Evolutionary conservation across 208 protist species (phyloP), one percentile per base, ranked within the genome.

Genomic region (Leishmania lainsoni): DNA sequence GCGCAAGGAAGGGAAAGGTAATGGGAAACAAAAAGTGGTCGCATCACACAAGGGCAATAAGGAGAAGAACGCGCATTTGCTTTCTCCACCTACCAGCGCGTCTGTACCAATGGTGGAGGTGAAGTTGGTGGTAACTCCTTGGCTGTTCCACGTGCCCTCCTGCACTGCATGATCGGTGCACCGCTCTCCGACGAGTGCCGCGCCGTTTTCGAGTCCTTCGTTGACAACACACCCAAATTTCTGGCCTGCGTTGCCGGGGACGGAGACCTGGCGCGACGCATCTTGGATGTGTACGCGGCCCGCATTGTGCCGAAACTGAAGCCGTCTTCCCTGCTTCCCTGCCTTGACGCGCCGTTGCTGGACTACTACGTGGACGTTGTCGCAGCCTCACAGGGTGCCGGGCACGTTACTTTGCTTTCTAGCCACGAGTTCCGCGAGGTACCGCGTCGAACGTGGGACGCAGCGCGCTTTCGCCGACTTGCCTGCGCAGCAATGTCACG

Each of bases 291-390:
- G 1, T 95, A 95, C 83, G 89, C 84, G 42, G 83, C 75, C 8
- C 63, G 81, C 32, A 69, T 97, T 42, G 68, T 93, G 48, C 86
- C 88, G 20, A 79, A 66, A 32, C 83, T 97, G 70, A 86, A 82
- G 59, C 89, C 88, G 17, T 79, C 86, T 3, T 81, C 91, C 9
- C 75, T 97, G 9, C 58, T 97, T 10, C 80, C 80, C 2, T 92
- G 85, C 48, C 78, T 97, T 6, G 80, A 90, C 75, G 87, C 76
- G 3, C 8, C 76, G 29, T 17, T 95, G 69, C 66, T 94, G 45
- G 90, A 93, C 75, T 87, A 86, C 70, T 92, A 90, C 80, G 77
- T 97, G 16, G 92, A 95, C 78, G 63, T 92, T 5, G 88, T 94
- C 14, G 72, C 39, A 42, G 81, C n/a, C 54, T 83, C 66, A 32